Evolutionary conservation across 345 rosid species (phyloP).

Genomic region (Eucalyptus erythrocorys): DNA sequence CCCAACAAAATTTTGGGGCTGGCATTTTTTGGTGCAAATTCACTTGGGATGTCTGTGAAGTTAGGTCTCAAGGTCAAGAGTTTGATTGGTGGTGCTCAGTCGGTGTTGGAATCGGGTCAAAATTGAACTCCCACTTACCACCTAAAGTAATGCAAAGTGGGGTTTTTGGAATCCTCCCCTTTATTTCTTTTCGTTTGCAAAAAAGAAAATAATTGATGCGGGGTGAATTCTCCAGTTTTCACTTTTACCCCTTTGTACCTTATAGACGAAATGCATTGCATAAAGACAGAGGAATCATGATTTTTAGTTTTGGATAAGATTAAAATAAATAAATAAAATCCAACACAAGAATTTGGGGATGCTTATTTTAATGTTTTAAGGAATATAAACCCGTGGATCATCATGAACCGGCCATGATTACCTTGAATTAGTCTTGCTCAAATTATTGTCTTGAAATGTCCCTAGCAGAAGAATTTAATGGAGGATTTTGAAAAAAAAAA

Average conservation of each 20-base stretch:
- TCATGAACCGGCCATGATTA: neutral
- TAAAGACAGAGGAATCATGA: neutral
- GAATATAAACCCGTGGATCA: neutral
- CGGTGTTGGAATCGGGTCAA: neutral
- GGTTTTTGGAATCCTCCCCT: neutral
- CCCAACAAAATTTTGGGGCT: neutral
- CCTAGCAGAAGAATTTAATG: neutral
- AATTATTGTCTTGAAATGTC: neutral
- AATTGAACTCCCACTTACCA: neutral
- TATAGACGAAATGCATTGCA: neutral
- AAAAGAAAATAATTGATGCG: neutral
- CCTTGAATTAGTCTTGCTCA: neutral
- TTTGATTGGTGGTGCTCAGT: neutral
- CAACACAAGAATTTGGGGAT: neutral
- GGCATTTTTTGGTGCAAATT: neutral
- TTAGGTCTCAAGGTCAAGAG: neutral
- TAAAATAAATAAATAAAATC: neutral
- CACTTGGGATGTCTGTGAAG: neutral
- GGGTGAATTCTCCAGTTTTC: neutral
- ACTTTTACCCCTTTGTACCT: neutral
- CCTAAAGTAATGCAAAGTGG: neutral
- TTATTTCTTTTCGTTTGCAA: neutral
- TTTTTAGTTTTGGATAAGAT: neutral
- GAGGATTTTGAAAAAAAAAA: neutral
- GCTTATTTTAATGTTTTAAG: neutral